Evolutionary conservation across 345 rosid genomes (phyloP).

Genomic region (Gossypium mustelinum): DNA sequence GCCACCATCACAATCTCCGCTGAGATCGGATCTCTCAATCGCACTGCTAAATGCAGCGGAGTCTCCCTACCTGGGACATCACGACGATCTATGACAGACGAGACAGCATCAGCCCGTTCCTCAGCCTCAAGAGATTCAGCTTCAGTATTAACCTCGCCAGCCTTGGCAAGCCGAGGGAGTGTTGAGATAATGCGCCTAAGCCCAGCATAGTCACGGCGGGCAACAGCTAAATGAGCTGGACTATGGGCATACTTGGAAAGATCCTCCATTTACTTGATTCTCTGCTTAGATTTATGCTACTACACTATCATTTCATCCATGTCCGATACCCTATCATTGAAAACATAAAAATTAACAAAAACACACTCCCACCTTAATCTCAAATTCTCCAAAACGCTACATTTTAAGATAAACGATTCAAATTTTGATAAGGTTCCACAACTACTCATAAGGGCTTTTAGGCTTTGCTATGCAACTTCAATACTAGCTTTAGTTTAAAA

Average conservation of each 20-base stretch:
- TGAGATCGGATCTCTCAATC: constrained; percentile 65
- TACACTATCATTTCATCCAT: constrained; percentile 29
- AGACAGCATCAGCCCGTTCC: constrained; percentile 66
- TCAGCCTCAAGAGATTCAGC: constrained; percentile 76
- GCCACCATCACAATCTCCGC: constrained; percentile 93
- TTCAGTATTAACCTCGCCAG: constrained; percentile 80
- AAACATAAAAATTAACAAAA: neutral
- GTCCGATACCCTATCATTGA: constrained; percentile 10
- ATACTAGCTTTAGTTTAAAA: neutral
- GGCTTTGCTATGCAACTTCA: neutral
- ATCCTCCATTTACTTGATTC: constrained; percentile 59
- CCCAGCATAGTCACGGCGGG: constrained; percentile 62
- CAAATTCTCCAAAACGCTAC: constrained; percentile 16
- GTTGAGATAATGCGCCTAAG: constrained; percentile 50
- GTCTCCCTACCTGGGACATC: constrained; percentile 96
- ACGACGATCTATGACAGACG: constrained; percentile 71
- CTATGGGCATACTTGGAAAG: constrained; percentile 69
- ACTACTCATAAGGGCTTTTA: constrained; percentile 8
- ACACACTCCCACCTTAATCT: constrained; percentile 2
- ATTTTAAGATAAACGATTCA: neutral
- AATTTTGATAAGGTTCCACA: neutral
- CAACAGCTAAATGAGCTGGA: constrained; percentile 87
- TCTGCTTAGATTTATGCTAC: constrained; percentile 5
- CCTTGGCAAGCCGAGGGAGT: constrained; percentile 73
- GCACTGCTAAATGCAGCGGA: constrained; percentile 91